phyloP scores from a whole-genome alignment of 2,329 filamentous ascomycete genomes.

The Xylariaceae sp. region DNA sequence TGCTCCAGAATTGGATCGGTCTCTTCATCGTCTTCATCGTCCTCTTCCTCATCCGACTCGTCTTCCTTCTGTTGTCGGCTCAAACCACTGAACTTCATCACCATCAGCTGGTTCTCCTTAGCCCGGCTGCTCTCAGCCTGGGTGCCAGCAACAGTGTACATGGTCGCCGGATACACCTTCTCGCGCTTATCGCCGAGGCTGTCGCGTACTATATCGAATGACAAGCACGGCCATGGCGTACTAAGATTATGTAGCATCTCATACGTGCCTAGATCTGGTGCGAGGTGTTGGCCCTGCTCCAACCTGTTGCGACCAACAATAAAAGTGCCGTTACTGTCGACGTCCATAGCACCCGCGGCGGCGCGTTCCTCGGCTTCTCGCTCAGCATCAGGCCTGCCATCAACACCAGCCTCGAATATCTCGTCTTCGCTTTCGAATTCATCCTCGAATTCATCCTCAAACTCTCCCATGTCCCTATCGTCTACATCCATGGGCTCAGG shows the following conservation, averaged over 20 bases:
- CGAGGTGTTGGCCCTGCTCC: conserved; percentile 86
- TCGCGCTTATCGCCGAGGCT: conserved; percentile 80
- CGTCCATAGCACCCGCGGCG: conserved; percentile 77
- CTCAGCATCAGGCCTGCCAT: conserved; percentile 90
- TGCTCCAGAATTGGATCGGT: conserved; percentile 92
- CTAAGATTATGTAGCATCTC: conserved; percentile 96
- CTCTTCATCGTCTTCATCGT: conserved; percentile 75
- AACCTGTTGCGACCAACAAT: conserved; percentile 94
- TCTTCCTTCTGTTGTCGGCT: conserved; percentile 81
- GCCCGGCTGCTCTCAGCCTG: conserved; percentile 79
- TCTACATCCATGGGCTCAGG: conserved; percentile 71
- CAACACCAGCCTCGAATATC: conserved; percentile 91
- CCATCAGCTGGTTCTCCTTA: conserved; percentile 90
- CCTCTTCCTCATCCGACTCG: conserved; percentile 68
- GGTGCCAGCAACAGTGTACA: conserved; percentile 93
- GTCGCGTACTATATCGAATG: conserved; percentile 90
- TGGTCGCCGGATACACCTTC: conserved; percentile 90
- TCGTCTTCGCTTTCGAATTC: conserved; percentile 90
- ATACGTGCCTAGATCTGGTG: conserved; percentile 92
- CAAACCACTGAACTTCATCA: conserved; percentile 94
- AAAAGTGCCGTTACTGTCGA: conserved; percentile 84
- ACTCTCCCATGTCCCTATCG: conserved; percentile 73
- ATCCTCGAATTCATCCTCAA: conserved; percentile 94
- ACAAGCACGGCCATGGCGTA: conserved; percentile 95
- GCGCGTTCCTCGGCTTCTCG: conserved; percentile 85